phyloP scores from a whole-genome alignment of 129 eudicot genomes.

The Heracleum sosnowskyi region DNA sequence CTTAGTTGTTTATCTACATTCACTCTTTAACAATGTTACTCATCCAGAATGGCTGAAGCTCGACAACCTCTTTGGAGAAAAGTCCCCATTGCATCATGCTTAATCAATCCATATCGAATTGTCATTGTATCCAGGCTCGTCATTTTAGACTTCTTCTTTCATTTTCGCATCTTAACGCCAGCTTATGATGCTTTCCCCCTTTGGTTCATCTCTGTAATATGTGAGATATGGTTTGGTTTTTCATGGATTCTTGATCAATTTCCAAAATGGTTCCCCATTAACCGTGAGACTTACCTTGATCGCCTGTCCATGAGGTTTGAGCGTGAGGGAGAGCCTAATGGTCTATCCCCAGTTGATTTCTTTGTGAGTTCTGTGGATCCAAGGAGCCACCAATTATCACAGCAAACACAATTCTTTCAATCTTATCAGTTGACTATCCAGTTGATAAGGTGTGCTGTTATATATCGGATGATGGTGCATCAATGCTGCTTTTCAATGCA shows the following conservation, averaged over 20 bases:
- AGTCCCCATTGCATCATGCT: conserved; percentile 75
- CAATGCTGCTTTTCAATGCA: conserved; percentile 88
- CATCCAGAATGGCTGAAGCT: conserved; percentile 87
- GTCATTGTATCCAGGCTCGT: conserved; percentile 70
- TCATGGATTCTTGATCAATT: conserved; percentile 99
- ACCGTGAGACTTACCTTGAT: conserved; percentile 90
- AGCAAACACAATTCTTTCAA: conserved; percentile 90
- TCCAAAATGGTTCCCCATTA: conserved; percentile 93
- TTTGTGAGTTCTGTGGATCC: conserved; percentile 96
- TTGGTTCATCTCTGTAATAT: conserved; percentile 86
- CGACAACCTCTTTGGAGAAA: conserved; percentile 97
- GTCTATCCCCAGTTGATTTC: conserved; percentile 68
- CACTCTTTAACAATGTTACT: conserved; percentile 7
- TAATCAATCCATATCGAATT: conserved; percentile 83
- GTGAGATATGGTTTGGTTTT: conserved; percentile 92
- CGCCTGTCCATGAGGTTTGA: conserved; percentile 82
- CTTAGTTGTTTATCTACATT: not conserved
- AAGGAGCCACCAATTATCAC: conserved; percentile 98
- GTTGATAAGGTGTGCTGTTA: conserved; percentile 90
- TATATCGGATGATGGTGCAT: conserved; percentile 97
- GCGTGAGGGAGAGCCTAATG: conserved; percentile 84
- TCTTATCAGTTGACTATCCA: conserved; percentile 86
- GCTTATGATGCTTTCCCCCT: conserved; percentile 85
- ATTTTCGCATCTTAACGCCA: conserved; percentile 80
- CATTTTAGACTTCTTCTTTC: conserved; percentile 74